Conservation (phyloP, 208 protist genomes). For the Wallacemonas sp. region DNA sequence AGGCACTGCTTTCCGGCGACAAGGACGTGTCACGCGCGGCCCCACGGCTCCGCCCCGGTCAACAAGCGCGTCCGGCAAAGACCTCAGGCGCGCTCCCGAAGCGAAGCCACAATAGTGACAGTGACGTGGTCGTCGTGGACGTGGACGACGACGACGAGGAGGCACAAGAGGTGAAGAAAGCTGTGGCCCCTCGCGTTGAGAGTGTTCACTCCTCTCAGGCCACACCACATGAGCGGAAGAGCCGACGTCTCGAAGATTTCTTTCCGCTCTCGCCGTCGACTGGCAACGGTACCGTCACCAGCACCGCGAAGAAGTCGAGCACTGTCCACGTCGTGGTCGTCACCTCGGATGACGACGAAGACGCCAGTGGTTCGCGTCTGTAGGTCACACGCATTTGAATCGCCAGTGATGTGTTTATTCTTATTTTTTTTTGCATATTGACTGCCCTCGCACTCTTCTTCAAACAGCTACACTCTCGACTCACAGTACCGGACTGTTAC, state of each 20-base stretch:
- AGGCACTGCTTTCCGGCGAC: slow-evolving; percentile 1
- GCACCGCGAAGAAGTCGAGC: not conserved
- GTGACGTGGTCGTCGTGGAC: slow-evolving; percentile 2
- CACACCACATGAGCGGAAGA: not conserved
- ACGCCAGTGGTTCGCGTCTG: not conserved
- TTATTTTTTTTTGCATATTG: not conserved
- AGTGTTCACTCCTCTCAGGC: no score
- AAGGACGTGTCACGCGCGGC: not conserved
- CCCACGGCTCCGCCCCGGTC: not conserved
- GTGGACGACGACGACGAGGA: slow-evolving; percentile 7
- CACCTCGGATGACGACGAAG: not conserved
- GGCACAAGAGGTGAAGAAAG: not conserved
- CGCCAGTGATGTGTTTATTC: slow-evolving; percentile 4
- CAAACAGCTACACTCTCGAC: no score
- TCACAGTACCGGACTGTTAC: no score
- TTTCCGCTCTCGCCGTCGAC: slow-evolving; percentile 10
- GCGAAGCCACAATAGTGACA: not conserved
- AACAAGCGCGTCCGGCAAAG: not conserved
- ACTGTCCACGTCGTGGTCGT: not conserved
- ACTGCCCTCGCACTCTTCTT: not conserved
- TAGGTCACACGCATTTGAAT: not conserved
- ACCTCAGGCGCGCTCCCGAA: not conserved
- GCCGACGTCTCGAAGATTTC: slow-evolving; percentile 15
- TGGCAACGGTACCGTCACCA: not conserved
- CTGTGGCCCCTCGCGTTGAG: slow-evolving; percentile 6